Evolutionary conservation across 805 yeast genomes (phyloP).

Genomic region (Saccharomycopsis vini): DNA sequence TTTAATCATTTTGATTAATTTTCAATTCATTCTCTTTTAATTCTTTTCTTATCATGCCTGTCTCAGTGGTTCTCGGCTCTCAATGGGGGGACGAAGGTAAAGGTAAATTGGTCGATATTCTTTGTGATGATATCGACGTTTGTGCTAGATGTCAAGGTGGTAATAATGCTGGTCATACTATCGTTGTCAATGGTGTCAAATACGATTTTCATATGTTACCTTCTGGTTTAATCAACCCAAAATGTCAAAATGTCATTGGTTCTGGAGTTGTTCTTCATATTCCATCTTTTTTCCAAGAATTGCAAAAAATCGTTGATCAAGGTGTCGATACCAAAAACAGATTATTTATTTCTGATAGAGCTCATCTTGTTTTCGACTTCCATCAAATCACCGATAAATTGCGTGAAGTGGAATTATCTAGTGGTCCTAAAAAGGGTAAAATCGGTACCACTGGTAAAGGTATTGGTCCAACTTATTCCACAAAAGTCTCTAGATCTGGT

Average conservation of each 20-base stretch:
- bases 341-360: conserved; percentile 83
- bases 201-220: conserved; percentile 99
- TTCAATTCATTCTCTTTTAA: too few relatives aligned
- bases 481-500: conserved; percentile 95
- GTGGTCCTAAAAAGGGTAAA: conserved; percentile 58
- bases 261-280: conserved; percentile 95
- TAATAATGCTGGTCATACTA: conserved; percentile 98
- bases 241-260: conserved; percentile 84
- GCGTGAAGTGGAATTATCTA: conserved; percentile 82
- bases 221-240: conserved; percentile 92
- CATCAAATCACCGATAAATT: conserved; percentile 95
- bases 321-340: conserved; percentile 63
- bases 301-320: conserved; percentile 69
- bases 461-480: conserved; percentile 96
- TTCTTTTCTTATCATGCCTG: too few relatives aligned
- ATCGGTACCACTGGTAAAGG: conserved; percentile 99
- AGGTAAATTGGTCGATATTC: conserved; percentile 91
- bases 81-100: conserved; percentile 99
- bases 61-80: conserved; percentile 91
- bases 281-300: conserved; percentile 85
- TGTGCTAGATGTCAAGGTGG: conserved; percentile 99
- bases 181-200: conserved; percentile 79
- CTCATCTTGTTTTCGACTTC: conserved; percentile 95
- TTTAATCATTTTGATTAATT: too few relatives aligned
- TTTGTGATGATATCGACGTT: conserved; percentile 91